Evolutionary conservation across 306 rosid genomes (phyloP), one percentile per base, ranked within the genome.

Genomic region (Prunus davidiana): DNA sequence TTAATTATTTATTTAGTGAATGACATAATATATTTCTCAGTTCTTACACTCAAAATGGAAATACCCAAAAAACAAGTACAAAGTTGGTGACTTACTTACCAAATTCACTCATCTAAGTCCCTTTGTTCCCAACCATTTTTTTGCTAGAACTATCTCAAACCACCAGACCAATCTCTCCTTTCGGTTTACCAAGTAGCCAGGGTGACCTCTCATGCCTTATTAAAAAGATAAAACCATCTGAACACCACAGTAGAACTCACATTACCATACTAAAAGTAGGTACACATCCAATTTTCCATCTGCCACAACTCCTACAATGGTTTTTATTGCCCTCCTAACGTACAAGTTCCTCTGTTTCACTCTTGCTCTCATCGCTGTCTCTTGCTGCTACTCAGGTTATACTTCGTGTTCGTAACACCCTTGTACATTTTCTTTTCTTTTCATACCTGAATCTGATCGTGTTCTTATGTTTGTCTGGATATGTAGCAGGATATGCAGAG

Each of bases 361-460:
- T 57, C 76, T 79, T 2, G 14, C 73, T 73, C 64, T 49, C 78
- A 27, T 72, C 54, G 72, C 76, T n/a, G 58, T 70, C 43, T 71
- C 78, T 67, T 84, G 75, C 82, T 73, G 41, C 74, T 75, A 54
- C 78, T 72, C 88, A 85, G 91, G 93, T 88, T 55, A 55, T 2
- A 55, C 22, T 1, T 12, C 22, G 0, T 32, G 57, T 0, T 12
- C 2, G 1, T 15, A 57, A 30, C 18, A 12, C 67, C n/a, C 71
- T 34, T 24, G 34, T 69, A 64, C 10, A 15, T 52, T 32, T 16
- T 24, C 9, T 51, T 16, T 15, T 22, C 2, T 52, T 27, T 32
- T 60, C 25, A 69, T 1, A 64, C 52, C 61, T 24, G 15, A 41
- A n/a, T 8, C 16, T 49, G 13, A 38, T 61, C 24, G 6, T 45